Percentiles rank a stretch among this genome's conserved stretches.
Evolutionary conservation across 331 rosid genomes (phyloP).

Genomic region (Prunus yedoensis): DNA sequence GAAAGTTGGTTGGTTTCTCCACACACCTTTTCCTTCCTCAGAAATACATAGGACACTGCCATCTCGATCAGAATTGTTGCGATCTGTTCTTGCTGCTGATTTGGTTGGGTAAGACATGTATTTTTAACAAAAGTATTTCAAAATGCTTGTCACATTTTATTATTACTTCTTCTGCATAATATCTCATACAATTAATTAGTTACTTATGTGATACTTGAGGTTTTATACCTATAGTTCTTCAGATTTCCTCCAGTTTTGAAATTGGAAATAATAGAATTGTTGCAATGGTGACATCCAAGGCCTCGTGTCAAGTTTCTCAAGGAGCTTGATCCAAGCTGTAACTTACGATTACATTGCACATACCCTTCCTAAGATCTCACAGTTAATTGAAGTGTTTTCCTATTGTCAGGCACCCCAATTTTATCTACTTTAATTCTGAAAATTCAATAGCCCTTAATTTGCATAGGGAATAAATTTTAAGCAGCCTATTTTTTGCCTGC

Average conservation of each 20-base stretch:
- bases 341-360: neutral
- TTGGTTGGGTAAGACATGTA: slow-evolving; percentile 83
- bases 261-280: neutral
- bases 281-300: neutral
- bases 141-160: neutral
- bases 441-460: neutral
- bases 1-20: slow-evolving; percentile 99
- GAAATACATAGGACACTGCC: slow-evolving; percentile 95
- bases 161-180: neutral
- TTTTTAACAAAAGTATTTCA: slow-evolving; percentile 6
- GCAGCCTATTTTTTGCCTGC: slow-evolving; percentile 3
- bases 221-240: neutral
- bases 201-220: neutral
- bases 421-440: too few relatives aligned
- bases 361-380: neutral
- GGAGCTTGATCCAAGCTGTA: neutral
- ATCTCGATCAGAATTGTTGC: slow-evolving; percentile 78
- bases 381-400: neutral
- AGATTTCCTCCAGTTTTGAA: slow-evolving; percentile 1
- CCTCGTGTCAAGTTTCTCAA: neutral
- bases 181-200: neutral
- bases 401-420: neutral
- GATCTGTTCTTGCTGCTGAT: slow-evolving; percentile 95
- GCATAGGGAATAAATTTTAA: neutral
- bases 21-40: slow-evolving; percentile 97